A percentile compares a stretch with the other conserved stretches of the same genome.
Conservation (phyloP, 805 yeast genomes). For the Zygoascus tannicola region DNA sequence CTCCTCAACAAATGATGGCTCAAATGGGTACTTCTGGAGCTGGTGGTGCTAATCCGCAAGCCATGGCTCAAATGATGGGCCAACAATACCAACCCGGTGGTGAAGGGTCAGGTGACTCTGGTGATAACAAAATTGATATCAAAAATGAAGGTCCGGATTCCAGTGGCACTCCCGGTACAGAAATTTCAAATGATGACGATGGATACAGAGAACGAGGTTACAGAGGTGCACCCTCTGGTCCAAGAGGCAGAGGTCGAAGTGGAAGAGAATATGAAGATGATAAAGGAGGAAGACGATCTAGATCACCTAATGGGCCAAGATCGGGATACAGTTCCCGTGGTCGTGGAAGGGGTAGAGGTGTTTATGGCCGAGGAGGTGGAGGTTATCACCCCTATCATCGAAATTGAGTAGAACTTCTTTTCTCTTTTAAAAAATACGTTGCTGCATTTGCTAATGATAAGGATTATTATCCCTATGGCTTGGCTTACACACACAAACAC, state of each 20-base stretch:
- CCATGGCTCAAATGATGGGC: slow-evolving; percentile 1
- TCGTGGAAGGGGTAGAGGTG: slow-evolving; percentile 6
- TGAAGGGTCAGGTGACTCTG: neutral
- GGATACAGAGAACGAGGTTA: slow-evolving; percentile 7
- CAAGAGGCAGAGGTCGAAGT: slow-evolving; percentile 1
- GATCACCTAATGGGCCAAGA: slow-evolving; percentile 7
- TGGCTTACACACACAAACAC: no score
- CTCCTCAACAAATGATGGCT: neutral
- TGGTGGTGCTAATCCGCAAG: slow-evolving; percentile 1
- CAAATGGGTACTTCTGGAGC: no score
- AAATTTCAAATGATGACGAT: slow-evolving; percentile 1
- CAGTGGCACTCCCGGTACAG: neutral
- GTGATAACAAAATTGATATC: neutral
- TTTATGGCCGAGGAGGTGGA: slow-evolving; percentile 8
- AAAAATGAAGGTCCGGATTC: neutral
- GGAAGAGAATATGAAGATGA: slow-evolving; percentile 1
- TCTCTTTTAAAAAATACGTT: no score
- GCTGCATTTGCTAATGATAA: no score
- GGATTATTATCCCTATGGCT: no score
- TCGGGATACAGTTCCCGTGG: slow-evolving; percentile 6
- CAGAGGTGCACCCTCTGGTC: slow-evolving; percentile 4
- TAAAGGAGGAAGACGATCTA: slow-evolving; percentile 6
- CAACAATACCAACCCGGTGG: slow-evolving; percentile 5
- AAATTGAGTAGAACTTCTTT: slow-evolving; percentile 1
- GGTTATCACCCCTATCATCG: slow-evolving; percentile 11